phyloP scores from a whole-genome alignment of 768 basidiomycete genomes.

The Asterophora parasitica region DNA sequence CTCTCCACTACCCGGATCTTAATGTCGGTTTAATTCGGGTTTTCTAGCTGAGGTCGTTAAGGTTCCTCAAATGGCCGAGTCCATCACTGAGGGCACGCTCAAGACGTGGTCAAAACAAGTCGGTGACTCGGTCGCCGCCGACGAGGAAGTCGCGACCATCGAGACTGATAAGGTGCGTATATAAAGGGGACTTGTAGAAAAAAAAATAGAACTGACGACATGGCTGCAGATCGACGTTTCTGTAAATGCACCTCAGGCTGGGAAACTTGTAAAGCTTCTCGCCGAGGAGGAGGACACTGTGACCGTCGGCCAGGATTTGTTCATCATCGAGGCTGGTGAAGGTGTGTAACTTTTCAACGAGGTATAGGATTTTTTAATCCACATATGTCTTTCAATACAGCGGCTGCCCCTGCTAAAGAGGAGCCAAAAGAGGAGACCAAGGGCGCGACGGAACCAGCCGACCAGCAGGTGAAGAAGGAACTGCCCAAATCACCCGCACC shows the following conservation, averaged over 20 bases:
- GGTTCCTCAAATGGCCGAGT: conserved; percentile 97
- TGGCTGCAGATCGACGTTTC: conserved; percentile 84
- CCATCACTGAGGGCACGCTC: conserved; percentile 95
- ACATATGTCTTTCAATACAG: conserved; percentile 9
- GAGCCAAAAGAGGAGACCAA: conserved; percentile 29
- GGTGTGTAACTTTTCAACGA: conserved; percentile 29
- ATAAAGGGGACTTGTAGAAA: neutral
- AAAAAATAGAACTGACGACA: conserved; percentile 5
- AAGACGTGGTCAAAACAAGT: conserved; percentile 93
- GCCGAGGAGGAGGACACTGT: conserved; percentile 94
- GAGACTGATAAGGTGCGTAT: conserved; percentile 92
- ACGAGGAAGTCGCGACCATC: conserved; percentile 96
- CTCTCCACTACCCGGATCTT: neutral
- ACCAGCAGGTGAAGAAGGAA: conserved; percentile 44
- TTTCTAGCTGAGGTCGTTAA: conserved; percentile 80
- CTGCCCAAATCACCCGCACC: conserved; percentile 41
- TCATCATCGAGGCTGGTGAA: conserved; percentile 63
- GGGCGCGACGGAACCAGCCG: conserved; percentile 41
- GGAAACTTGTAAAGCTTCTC: conserved; percentile 82
- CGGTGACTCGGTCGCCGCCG: conserved; percentile 84
- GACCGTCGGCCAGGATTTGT: conserved; percentile 89
- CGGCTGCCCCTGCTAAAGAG: conserved; percentile 29
- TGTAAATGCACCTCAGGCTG: conserved; percentile 87
- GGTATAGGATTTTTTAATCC: neutral
- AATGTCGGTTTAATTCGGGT: neutral